Base-by-base conservation (phyloP, 2,329 filamentous ascomycete genomes). In the Grosmannia serpens region DNA sequence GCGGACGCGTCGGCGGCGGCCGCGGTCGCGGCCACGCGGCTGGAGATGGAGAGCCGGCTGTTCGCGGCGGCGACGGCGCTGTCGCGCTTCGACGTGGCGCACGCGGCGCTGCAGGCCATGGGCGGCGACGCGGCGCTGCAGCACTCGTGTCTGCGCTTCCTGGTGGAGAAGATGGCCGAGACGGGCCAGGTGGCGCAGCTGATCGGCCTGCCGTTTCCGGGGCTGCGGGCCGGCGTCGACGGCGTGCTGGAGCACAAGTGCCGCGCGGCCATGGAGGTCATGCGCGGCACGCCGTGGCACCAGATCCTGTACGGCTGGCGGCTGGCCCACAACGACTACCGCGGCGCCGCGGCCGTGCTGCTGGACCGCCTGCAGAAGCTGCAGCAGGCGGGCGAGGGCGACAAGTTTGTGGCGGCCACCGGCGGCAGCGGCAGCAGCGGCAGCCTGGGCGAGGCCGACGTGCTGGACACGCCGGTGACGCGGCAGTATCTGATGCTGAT, bases 281-380 rank as follows among this genome's bases (percentile, higher is more conserved):
- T 75, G 59, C 75, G 73, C 46, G 83, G 82, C 11, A 80, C 84
- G 0, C 88, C 89, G 4, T 95, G 91, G 68, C 89, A 94, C 68
- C 88, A 92, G 66, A 87, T 96, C 59, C 82, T 97, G 53, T 96
- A 96, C 70, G 86, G 91, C 3, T 96, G 92, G 83, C 85, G 94
- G 56, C 86, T 96, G 64, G 85, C 85, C 62, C 86, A 86, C 64
- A 84, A 84, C 66, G 89, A 97, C 73, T 95, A 91, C 77, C 88
- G 92, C 51, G 94, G 92, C 55, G 85, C 82, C 1, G 84, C 85
- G 3, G 78, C 82, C 2, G 75, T 84, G 31, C 74, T 86, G 6
- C 73, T 86, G 26, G 82, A 87, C 65, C 77, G 83, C 41, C 78
- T 88, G 57, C 80, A 84, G 64, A 83, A 82, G 69, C 75, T 88